Conservation (phyloP, 768 basidiomycete genomes). For the Psilocybe cyanescens region DNA sequence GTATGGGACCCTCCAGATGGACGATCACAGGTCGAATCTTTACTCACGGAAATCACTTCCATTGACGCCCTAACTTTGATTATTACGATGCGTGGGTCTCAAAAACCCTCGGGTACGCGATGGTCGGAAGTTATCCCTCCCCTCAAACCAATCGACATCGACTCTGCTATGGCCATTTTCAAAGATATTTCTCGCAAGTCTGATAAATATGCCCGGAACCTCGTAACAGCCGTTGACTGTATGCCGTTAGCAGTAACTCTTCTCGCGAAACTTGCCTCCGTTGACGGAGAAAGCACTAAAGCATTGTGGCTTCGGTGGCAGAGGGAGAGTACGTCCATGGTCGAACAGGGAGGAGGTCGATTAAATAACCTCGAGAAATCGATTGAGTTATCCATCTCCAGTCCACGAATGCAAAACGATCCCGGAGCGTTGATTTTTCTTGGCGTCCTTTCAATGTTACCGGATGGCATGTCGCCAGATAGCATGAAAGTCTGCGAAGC, state of each 20-base stretch:
- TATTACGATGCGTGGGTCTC: conserved; percentile 34
- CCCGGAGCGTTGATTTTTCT: conserved; percentile 28
- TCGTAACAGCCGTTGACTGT: conserved; percentile 32
- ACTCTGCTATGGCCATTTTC: conserved; percentile 27
- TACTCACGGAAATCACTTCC: conserved; percentile 25
- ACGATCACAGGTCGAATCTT: conserved; percentile 25
- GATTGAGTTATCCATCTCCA: conserved; percentile 31
- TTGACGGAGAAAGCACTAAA: conserved; percentile 31
- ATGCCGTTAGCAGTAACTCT: conserved; percentile 36
- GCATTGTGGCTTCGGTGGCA: conserved; percentile 32
- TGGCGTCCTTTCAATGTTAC: conserved; percentile 30
- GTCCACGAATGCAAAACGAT: conserved; percentile 28
- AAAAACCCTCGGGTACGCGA: conserved; percentile 26
- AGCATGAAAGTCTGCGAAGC: conserved; percentile 17
- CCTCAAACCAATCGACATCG: conserved; percentile 26
- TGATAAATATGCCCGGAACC: conserved; percentile 24
- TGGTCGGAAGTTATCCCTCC: conserved; percentile 29
- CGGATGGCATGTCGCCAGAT: conserved; percentile 28
- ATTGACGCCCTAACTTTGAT: conserved; percentile 25
- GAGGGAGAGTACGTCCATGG: conserved; percentile 28
- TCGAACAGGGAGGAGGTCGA: conserved; percentile 30
- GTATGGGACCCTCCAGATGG: conserved; percentile 30
- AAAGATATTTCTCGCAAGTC: conserved; percentile 24
- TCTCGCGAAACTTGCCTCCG: conserved; percentile 31
- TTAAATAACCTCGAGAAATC: conserved; percentile 34